These are phyloP conservation scores for Dactylellina drechsleri DNA, from an alignment of 2,329 filamentous ascomycete genomes.

Conservation along the genomic window DNA sequence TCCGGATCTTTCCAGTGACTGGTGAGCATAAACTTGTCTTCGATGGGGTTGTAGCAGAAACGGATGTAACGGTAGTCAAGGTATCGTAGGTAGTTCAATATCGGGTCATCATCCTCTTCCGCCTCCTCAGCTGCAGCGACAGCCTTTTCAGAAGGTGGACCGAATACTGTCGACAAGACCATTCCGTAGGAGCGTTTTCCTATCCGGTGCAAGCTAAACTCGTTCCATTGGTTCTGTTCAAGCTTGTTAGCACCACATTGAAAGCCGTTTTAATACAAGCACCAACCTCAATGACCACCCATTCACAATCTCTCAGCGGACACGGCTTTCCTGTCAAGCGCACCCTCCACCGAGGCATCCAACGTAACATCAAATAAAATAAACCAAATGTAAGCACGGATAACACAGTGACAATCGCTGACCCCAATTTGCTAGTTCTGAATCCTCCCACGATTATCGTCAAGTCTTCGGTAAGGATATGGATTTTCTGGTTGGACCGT, in stretches of 20 bases:
- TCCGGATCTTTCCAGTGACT: slow-evolving; percentile 93
- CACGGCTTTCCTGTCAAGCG: slow-evolving; percentile 75
- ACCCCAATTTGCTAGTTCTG: slow-evolving; percentile 77
- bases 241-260: background rate
- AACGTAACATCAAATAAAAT: slow-evolving; percentile 84
- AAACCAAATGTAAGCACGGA: slow-evolving; percentile 79
- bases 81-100: slow-evolving; percentile 77
- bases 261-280: slow-evolving; percentile 33
- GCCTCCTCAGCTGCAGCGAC: slow-evolving; percentile 68
- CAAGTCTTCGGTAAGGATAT: slow-evolving; percentile 91
- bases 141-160: slow-evolving; percentile 67
- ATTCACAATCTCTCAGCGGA: slow-evolving; percentile 78
- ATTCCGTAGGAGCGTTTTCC: slow-evolving; percentile 70
- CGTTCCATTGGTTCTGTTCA: slow-evolving; percentile 87
- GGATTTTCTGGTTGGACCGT: slow-evolving; percentile 81
- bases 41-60: slow-evolving; percentile 87
- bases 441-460: slow-evolving; percentile 95
- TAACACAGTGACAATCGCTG: slow-evolving; percentile 64
- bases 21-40: slow-evolving; percentile 86
- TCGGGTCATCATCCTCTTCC: slow-evolving; percentile 77
- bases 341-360: slow-evolving; percentile 89
- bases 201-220: slow-evolving; percentile 81
- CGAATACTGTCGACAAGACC: slow-evolving; percentile 71
- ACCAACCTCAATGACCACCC: slow-evolving; percentile 87
- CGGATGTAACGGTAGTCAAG: slow-evolving; percentile 94